Conservation (phyloP, 2,329 filamentous ascomycete species). For the Sclerotinia glacialis region DNA sequence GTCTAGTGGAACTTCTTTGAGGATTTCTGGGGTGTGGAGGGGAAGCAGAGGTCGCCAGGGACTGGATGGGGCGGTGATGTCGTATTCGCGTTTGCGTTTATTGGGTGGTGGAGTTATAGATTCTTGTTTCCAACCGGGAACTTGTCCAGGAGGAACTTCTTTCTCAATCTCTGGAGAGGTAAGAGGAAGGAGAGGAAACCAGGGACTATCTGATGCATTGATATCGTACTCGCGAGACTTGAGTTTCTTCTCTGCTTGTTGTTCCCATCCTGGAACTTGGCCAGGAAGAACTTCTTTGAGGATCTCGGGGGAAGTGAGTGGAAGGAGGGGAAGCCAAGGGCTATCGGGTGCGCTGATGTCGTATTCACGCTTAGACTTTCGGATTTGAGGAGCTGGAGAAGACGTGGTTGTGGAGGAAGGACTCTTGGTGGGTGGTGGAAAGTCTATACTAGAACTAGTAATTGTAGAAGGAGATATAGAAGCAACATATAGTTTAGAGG, state of each 20-base stretch:
- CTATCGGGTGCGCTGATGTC: background rate
- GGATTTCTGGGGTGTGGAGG: background rate
- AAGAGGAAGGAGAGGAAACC: background rate
- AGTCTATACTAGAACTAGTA: too few relatives aligned
- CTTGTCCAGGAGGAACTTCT: background rate
- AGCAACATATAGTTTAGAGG: too few relatives aligned
- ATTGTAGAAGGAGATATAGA: too few relatives aligned
- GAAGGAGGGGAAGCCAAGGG: background rate
- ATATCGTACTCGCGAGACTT: background rate
- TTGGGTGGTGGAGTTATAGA: background rate
- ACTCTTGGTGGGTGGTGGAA: background rate
- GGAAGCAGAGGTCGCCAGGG: background rate
- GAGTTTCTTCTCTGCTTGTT: background rate
- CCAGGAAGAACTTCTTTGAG: background rate
- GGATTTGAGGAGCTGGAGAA: background rate
- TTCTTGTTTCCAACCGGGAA: background rate
- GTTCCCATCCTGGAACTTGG: conserved; percentile 9
- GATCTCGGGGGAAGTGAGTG: background rate
- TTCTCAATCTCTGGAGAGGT: background rate
- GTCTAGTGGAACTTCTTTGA: background rate
- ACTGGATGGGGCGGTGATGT: background rate
- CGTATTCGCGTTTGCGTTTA: conserved; percentile 1
- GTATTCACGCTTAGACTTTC: background rate
- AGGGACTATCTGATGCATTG: background rate
- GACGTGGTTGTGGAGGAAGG: background rate